A percentile compares a stretch with the other conserved stretches of the same genome.
These are phyloP conservation scores for Phytophthora cajani DNA, from an alignment of 352 stramenopile genomes.

Conservation along the genomic window DNA sequence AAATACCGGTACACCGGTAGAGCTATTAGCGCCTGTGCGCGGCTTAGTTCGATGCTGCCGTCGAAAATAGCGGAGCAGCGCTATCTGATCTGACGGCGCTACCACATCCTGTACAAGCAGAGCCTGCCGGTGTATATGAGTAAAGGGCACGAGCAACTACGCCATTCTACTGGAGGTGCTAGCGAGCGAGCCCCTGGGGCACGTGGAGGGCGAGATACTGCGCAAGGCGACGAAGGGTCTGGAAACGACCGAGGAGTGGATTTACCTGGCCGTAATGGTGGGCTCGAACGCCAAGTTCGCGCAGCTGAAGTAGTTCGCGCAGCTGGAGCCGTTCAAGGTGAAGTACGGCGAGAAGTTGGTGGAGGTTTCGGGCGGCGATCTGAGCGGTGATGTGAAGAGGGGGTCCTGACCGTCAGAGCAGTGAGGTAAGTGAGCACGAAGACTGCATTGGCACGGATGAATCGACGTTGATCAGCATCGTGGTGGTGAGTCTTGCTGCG, in stretches of 20 bases:
- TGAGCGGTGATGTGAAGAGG: slow-evolving; percentile 66
- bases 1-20: too few species aligned
- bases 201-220: slow-evolving; percentile 68
- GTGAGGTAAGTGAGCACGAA: slow-evolving; percentile 41
- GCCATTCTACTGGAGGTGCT: slow-evolving; percentile 59
- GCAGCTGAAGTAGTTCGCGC: slow-evolving; percentile 66
- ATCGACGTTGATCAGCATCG: slow-evolving; percentile 55
- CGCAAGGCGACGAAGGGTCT: slow-evolving; percentile 33
- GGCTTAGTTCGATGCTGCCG: slow-evolving; percentile 16
- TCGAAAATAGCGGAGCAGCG: slow-evolving; percentile 29
- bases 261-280: slow-evolving; percentile 58
- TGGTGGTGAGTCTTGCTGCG: slow-evolving; percentile 41
- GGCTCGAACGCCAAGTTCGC: slow-evolving; percentile 67
- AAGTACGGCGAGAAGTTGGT: slow-evolving; percentile 64
- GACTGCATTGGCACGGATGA: slow-evolving; percentile 59
- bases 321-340: slow-evolving; percentile 47
- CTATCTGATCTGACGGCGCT: slow-evolving; percentile 37
- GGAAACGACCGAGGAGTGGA: slow-evolving; percentile 58
- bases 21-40: too few species aligned
- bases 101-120: slow-evolving; percentile 63
- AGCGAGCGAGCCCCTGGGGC: slow-evolving; percentile 44
- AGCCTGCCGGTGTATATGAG: slow-evolving; percentile 51
- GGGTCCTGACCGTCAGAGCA: slow-evolving; percentile 55
- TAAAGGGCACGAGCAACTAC: slow-evolving; percentile 60
- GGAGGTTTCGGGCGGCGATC: slow-evolving; percentile 44